Base-by-base conservation (phyloP, 257 asterid species). In the Mentha longifolia region DNA sequence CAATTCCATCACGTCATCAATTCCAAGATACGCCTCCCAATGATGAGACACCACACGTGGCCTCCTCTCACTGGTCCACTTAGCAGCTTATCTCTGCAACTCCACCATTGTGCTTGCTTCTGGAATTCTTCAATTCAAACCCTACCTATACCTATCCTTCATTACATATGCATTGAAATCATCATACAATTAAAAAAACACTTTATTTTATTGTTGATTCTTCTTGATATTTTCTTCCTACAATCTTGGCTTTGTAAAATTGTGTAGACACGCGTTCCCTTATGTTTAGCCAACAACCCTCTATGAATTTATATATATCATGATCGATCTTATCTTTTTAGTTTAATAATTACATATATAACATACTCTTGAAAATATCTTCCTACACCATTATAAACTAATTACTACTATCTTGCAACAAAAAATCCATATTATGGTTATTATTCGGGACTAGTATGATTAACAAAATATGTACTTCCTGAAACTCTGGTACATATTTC, bases 31-130 rank as follows among this genome's bases (percentile, higher is more conserved):
- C 75, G 61, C 70, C 74, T 58, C 57, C 74, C 70, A 71, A 65
- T 71, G 75, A 74, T 70, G 65, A 65, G 46, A 42, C 17, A 10
- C 2, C 1, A 52, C 75, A 80, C 85, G 75, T 37, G 85, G 61
- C 20, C 43, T 5, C 49, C 35, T 59, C 31, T n/a, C 50, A 76
- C 46, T 68, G 39, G 47, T 42, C 47, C 47, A 8, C 47, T 2
- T 11, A 42, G 12, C 14, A 42, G 47, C 14, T 42, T 1, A 42
- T 42, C 12, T 42, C 47, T 35, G 9, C 39, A 35, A 35, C 39
- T 35, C 1, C 67, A 7, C 61, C 41, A 58, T 39, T 45, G 41
- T 61, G 28, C 41, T 46, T 51, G 70, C 57, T 45, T 56, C 50
- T 50, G 12, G 19, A 50, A 3, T 28, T 50, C 77, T 37, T 50